A percentile compares a stretch with the other conserved stretches of the same genome.
Evolutionary conservation across 1,284 basidiomycete species (phyloP).

Genomic region (Trametes pubescens): DNA sequence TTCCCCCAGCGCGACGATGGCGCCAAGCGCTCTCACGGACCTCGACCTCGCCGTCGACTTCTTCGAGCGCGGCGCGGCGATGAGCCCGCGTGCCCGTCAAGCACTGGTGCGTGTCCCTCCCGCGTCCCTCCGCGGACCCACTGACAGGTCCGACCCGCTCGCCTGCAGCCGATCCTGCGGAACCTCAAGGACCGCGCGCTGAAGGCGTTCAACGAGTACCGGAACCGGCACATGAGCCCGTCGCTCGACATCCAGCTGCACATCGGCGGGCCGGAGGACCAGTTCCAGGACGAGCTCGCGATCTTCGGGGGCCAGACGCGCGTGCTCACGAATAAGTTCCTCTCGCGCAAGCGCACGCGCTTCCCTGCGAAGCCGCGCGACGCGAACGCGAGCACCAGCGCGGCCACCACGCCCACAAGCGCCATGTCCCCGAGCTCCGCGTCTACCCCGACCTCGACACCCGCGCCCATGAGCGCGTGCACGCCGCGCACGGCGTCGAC

Average conservation of each 20-base stretch:
- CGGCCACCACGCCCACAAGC: slow-evolving; percentile 6
- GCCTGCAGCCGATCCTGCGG: slow-evolving; percentile 38
- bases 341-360: slow-evolving; percentile 32
- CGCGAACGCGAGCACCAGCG: slow-evolving; percentile 22
- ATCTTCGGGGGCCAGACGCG: slow-evolving; percentile 62
- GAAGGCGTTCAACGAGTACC: slow-evolving; percentile 39
- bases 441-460: not conserved
- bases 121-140: not conserved
- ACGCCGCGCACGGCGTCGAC: slow-evolving; percentile 35
- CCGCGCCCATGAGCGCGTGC: slow-evolving; percentile 32
- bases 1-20: slow-evolving; percentile 43
- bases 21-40: slow-evolving; percentile 43
- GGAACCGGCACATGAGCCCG: slow-evolving; percentile 39
- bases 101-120: slow-evolving; percentile 38
- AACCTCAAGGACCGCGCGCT: slow-evolving; percentile 40
- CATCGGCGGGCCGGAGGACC: slow-evolving; percentile 47
- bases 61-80: slow-evolving; percentile 40
- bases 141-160: not conserved
- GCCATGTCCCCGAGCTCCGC: not conserved
- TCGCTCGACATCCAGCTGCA: slow-evolving; percentile 40
- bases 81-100: slow-evolving; percentile 39
- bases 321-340: slow-evolving; percentile 53
- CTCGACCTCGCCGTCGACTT: slow-evolving; percentile 44
- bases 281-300: slow-evolving; percentile 67
- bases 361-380: slow-evolving; percentile 25